phyloP scores from a whole-genome alignment of 1,284 basidiomycete species.

The Chondrostereum purpureum region DNA sequence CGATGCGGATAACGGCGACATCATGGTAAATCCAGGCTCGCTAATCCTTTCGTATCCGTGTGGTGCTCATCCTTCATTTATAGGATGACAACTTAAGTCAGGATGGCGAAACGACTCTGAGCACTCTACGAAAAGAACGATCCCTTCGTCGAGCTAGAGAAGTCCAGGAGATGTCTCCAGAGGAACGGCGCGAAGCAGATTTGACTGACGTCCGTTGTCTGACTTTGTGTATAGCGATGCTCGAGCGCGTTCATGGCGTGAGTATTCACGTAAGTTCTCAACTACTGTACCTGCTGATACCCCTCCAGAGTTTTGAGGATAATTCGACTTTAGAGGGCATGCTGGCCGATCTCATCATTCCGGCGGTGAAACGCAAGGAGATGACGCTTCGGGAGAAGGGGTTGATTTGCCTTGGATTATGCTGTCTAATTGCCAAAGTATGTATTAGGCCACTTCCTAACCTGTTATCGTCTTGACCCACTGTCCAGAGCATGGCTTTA shows the following conservation, averaged over 20 bases:
- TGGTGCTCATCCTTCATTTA: background rate
- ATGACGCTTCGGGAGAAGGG: slow-evolving; percentile 81
- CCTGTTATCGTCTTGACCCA: slow-evolving; percentile 3
- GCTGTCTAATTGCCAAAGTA: slow-evolving; percentile 83
- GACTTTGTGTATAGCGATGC: slow-evolving; percentile 84
- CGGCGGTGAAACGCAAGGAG: slow-evolving; percentile 85
- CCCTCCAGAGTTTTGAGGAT: slow-evolving; percentile 75
- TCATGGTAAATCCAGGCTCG: slow-evolving; percentile 18
- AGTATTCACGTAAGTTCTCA: slow-evolving; percentile 21
- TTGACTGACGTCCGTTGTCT: slow-evolving; percentile 79
- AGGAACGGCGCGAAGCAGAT: slow-evolving; percentile 56
- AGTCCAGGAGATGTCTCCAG: slow-evolving; percentile 44
- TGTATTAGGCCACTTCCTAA: slow-evolving; percentile 11
- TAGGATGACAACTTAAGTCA: slow-evolving; percentile 8
- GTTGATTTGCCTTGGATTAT: slow-evolving; percentile 80
- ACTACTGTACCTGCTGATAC: slow-evolving; percentile 6
- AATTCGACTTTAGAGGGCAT: slow-evolving; percentile 92
- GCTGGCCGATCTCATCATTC: slow-evolving; percentile 85
- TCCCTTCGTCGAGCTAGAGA: slow-evolving; percentile 34
- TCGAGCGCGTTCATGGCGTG: slow-evolving; percentile 88
- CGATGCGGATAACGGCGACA: slow-evolving; percentile 46
- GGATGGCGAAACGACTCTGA: background rate
- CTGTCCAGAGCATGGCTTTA: slow-evolving; percentile 73
- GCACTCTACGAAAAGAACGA: slow-evolving; percentile 25
- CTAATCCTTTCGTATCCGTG: background rate